Percentiles rank a stretch among this genome's conserved stretches.
These are phyloP conservation scores for Escallonia rubra DNA, from an alignment of 129 eudicot genomes.

Conservation along the genomic window DNA sequence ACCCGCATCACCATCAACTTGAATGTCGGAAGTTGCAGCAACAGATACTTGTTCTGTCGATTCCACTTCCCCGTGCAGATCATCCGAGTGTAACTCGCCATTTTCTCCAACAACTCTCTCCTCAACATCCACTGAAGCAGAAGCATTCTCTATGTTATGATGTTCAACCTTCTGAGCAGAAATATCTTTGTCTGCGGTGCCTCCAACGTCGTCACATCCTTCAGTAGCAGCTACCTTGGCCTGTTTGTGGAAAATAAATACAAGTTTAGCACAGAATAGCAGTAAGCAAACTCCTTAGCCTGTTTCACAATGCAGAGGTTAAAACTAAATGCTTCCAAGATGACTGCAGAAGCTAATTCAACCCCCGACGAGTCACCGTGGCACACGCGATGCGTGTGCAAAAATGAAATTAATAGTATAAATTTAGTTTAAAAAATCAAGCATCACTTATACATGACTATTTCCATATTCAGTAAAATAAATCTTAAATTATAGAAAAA, in stretches of 20 bases:
- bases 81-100: conserved; percentile 15
- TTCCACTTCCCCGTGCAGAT: conserved; percentile 14
- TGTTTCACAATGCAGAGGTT: too few relatives aligned
- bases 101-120: conserved; percentile 20
- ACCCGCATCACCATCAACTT: conserved; percentile 30
- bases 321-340: too few relatives aligned
- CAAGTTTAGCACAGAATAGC: conserved; percentile 2
- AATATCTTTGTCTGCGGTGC: conserved; percentile 10
- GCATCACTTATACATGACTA: too few relatives aligned
- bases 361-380: too few relatives aligned
- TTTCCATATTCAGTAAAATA: too few relatives aligned
- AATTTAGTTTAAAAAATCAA: too few relatives aligned
- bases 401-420: too few relatives aligned
- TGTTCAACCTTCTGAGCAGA: conserved; percentile 23
- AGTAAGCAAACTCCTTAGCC: too few relatives aligned
- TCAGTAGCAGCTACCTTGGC: conserved; percentile 29
- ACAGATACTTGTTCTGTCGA: conserved; percentile 20
- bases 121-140: conserved; percentile 29
- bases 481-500: too few relatives aligned
- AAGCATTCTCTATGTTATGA: conserved; percentile 21
- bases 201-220: conserved; percentile 23
- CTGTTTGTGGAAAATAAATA: conserved; percentile 24
- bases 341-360: too few relatives aligned
- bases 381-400: too few relatives aligned
- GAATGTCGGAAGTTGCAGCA: conserved; percentile 34